Evolutionary conservation across 2,329 filamentous ascomycete genomes (phyloP).

Genomic region (Chaetomium sp.): DNA sequence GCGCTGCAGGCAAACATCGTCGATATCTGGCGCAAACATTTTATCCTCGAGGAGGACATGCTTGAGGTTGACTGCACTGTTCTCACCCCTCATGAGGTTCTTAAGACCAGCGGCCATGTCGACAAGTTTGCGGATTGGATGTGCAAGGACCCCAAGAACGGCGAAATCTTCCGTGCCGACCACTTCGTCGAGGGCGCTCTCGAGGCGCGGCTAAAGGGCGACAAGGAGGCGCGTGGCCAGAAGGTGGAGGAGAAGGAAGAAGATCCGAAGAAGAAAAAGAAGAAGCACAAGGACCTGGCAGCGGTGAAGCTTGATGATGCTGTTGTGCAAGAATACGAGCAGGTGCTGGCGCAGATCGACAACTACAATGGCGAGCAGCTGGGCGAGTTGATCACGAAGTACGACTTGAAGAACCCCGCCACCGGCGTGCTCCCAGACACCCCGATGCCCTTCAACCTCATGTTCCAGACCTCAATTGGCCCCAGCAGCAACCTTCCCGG

Average conservation of each 20-base stretch:
- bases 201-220: conserved; percentile 76
- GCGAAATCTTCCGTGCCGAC: conserved; percentile 92
- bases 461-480: conserved; percentile 96
- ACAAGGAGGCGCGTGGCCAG: conserved; percentile 86
- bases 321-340: conserved; percentile 82
- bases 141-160: conserved; percentile 97
- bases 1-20: conserved; percentile 81
- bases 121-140: conserved; percentile 99
- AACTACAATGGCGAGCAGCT: conserved; percentile 88
- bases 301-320: conserved; percentile 81
- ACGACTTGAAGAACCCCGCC: conserved; percentile 81
- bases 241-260: conserved; percentile 72
- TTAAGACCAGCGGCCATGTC: conserved; percentile 94
- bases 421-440: conserved; percentile 70
- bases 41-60: conserved; percentile 90
- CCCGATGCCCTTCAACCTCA: conserved; percentile 92
- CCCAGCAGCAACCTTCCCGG: conserved; percentile 81
- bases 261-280: conserved; percentile 68
- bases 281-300: conserved; percentile 75
- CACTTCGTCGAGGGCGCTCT: conserved; percentile 94
- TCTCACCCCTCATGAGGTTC: conserved; percentile 84
- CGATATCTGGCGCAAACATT: conserved; percentile 88
- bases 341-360: conserved; percentile 86
- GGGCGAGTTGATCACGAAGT: conserved; percentile 80
- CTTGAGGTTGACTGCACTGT: conserved; percentile 91